Base-by-base conservation (phyloP, 2,329 filamentous ascomycete species). In the Aotearoamyces nothofagi region DNA sequence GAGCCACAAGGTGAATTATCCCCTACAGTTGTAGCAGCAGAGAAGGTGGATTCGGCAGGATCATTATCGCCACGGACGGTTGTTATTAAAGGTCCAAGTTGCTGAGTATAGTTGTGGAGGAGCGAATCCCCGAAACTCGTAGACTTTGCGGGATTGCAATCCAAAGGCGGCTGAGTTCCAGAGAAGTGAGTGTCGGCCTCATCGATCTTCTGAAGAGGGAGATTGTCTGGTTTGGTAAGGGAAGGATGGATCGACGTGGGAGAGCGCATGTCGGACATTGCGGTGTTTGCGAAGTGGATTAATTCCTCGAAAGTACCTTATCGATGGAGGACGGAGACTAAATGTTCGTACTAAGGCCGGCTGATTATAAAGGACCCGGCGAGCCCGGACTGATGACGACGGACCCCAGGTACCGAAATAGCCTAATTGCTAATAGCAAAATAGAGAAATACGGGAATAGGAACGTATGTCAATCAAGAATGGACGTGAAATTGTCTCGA, bases 231-330 rank as follows among this genome's bases (percentile, higher is more conserved):
- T 27, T 51, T 53, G 48, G 54, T 57, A 48, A 67, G 56, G 38
- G 52, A 53, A 44, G 61, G 60, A 56, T 68, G 62, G 52, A 67
- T 55, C 39, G 60, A 54, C 33, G 55, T 53, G 34, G 63, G 59
- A 39, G 61, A 63, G 24, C 49, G 47, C 36, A 59, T 39, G 37
- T 51, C 53, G 37, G 55, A 45, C 55, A 58, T 57, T 35, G 39
- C 45, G 45, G 44, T 46, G 43, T n/a, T n/a, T n/a, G n/a, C n/a
- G n/a, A n/a, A n/a, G n/a, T n/a, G n/a, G n/a, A n/a, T n/a, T n/a
- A n/a, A n/a, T n/a, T n/a, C n/a, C n/a, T n/a, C n/a, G n/a, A n/a
- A n/a, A n/a, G n/a, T n/a, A n/a, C n/a, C n/a, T n/a, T n/a, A n/a
- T n/a, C n/a, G n/a, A n/a, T n/a, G n/a, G n/a, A n/a, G n/a, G n/a